A percentile compares a stretch with the other conserved stretches of the same genome.
phyloP scores from a whole-genome alignment of 371 early-diverging fungal genomes.

The Mucor mucedo region DNA sequence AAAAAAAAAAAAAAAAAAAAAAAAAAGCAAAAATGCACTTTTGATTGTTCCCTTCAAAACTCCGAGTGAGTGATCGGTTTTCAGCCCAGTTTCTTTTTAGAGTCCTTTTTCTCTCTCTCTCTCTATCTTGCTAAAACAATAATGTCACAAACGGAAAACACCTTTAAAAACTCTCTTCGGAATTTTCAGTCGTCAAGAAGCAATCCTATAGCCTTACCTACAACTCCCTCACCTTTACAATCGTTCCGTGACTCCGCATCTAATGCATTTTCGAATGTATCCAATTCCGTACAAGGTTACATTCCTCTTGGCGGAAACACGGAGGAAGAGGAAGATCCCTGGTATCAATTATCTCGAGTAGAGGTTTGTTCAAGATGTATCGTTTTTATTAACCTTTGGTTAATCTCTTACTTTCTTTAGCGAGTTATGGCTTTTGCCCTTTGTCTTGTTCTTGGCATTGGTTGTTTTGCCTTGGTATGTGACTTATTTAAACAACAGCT shows the following conservation, averaged over 20 bases:
- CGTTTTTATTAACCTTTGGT: background rate
- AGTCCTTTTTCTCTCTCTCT: background rate
- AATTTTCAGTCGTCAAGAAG: slow-evolving; percentile 42
- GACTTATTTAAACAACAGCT: background rate
- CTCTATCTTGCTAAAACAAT: background rate
- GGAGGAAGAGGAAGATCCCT: slow-evolving; percentile 54
- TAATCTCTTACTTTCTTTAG: slow-evolving; percentile 15
- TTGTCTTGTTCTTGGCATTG: slow-evolving; percentile 53
- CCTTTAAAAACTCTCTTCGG: slow-evolving; percentile 48
- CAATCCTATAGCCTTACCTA: slow-evolving; percentile 30
- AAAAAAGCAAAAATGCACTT: no score
- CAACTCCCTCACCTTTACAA: slow-evolving; percentile 31
- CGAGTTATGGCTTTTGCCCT: slow-evolving; percentile 56
- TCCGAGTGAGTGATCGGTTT: no score
- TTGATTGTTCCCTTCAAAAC: no score
- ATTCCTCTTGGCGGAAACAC: slow-evolving; percentile 37
- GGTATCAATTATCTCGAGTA: slow-evolving; percentile 56
- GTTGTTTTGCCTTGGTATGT: slow-evolving; percentile 51
- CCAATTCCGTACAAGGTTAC: slow-evolving; percentile 52
- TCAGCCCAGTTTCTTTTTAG: no score
- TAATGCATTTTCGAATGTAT: slow-evolving; percentile 46
- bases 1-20: no score
- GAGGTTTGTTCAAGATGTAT: slow-evolving; percentile 33
- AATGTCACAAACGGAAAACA: slow-evolving; percentile 43
- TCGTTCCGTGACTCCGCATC: slow-evolving; percentile 45